phyloP scores from a whole-genome alignment of 2,329 filamentous ascomycete species.

The Akanthomyces muscarius region DNA sequence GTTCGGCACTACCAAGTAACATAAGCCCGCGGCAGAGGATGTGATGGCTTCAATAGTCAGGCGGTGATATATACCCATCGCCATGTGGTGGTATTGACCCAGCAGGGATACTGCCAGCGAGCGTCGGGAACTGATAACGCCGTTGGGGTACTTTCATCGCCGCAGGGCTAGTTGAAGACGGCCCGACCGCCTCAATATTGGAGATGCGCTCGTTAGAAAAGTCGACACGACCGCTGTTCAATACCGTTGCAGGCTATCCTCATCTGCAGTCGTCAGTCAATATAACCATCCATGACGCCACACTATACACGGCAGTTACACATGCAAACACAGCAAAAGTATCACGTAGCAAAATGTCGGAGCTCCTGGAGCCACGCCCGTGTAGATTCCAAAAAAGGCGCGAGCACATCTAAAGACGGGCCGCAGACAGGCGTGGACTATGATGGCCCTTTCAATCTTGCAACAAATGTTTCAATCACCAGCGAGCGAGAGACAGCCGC shows the following conservation, averaged over 20 bases:
- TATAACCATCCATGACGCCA: neutral
- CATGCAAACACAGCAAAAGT: neutral
- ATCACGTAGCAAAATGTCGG: constrained; percentile 35
- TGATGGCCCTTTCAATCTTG: constrained; percentile 49
- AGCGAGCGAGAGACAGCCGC: constrained; percentile 11
- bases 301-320: neutral
- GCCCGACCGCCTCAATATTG: no score
- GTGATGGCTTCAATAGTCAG: neutral
- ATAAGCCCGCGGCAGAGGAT: no score
- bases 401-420: neutral
- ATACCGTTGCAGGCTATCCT: neutral
- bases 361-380: constrained; percentile 50
- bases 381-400: constrained; percentile 30
- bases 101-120: neutral
- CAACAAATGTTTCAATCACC: constrained; percentile 30
- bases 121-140: neutral
- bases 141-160: neutral
- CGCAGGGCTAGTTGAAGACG: neutral
- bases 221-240: neutral
- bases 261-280: neutral
- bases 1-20: neutral
- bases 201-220: neutral
- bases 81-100: neutral
- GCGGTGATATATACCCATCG: neutral
- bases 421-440: constrained; percentile 46